Evolutionary conservation across 768 basidiomycete genomes (phyloP).

Genomic region (Leccinum pellstonianum): DNA sequence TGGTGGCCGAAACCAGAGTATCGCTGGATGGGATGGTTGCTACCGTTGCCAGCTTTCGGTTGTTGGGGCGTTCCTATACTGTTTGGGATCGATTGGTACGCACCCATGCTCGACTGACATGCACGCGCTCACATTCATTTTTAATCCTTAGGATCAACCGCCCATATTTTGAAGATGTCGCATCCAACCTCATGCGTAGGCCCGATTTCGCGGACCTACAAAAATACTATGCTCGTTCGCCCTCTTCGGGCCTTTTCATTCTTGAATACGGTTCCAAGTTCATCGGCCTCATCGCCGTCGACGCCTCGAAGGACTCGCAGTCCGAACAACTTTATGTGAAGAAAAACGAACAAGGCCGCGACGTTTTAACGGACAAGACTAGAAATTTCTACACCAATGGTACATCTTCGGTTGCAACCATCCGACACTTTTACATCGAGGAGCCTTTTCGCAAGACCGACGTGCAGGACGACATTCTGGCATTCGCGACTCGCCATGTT

Average conservation of each 20-base stretch:
- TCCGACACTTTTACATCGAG: slow-evolving; percentile 76
- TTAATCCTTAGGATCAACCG: slow-evolving; percentile 59
- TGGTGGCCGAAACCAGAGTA: slow-evolving; percentile 63
- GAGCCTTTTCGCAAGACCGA: slow-evolving; percentile 55
- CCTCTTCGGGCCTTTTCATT: slow-evolving; percentile 69
- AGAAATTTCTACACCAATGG: slow-evolving; percentile 28
- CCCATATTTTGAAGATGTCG: slow-evolving; percentile 57
- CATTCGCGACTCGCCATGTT: slow-evolving; percentile 55
- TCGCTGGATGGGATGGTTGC: slow-evolving; percentile 51
- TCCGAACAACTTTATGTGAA: slow-evolving; percentile 30
- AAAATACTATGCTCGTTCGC: slow-evolving; percentile 56
- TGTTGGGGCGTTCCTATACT: slow-evolving; percentile 61
- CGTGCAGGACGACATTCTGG: slow-evolving; percentile 65
- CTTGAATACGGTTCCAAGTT: slow-evolving; percentile 57
- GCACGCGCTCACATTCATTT: not conserved
- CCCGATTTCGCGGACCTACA: slow-evolving; percentile 54
- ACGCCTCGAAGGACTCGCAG: slow-evolving; percentile 49
- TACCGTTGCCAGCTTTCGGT: slow-evolving; percentile 66
- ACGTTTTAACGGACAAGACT: slow-evolving; percentile 10
- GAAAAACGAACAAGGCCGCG: slow-evolving; percentile 18
- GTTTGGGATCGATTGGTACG: slow-evolving; percentile 68
- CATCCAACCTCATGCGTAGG: slow-evolving; percentile 50
- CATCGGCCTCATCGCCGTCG: slow-evolving; percentile 69
- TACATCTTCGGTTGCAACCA: slow-evolving; percentile 52
- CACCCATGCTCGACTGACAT: not conserved